Percentiles rank a stretch among this genome's conserved stretches.
phyloP scores from a whole-genome alignment of 352 stramenopile genomes.

The Pythium folliculosum region DNA sequence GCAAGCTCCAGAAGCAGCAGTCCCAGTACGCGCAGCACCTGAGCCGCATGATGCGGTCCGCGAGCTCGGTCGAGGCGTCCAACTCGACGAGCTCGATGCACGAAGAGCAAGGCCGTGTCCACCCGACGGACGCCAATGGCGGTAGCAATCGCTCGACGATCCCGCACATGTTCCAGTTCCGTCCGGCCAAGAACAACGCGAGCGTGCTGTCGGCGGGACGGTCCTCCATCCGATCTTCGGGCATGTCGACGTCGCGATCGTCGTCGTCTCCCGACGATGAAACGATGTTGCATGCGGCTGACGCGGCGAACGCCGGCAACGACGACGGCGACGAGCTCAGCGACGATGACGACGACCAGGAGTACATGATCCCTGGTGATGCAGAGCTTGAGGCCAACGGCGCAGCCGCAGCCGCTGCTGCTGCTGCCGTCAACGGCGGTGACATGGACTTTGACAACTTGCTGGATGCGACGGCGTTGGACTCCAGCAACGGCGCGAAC shows the following conservation, averaged over 20 bases:
- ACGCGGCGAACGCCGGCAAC: conserved; percentile 15
- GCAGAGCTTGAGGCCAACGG: conserved; percentile 25
- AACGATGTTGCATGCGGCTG: conserved; percentile 11
- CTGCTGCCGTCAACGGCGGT: conserved; percentile 13
- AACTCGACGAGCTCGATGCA: conserved; percentile 30
- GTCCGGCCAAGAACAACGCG: conserved; percentile 32
- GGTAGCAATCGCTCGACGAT: conserved; percentile 24
- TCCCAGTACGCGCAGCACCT: conserved; percentile 19
- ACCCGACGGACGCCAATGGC: conserved; percentile 21
- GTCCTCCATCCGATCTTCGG: conserved; percentile 39
- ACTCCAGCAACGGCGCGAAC: conserved; percentile 21
- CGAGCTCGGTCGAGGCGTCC: conserved; percentile 33
- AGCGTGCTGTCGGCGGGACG: conserved; percentile 9
- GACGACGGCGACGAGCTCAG: conserved; percentile 27
- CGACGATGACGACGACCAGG: conserved; percentile 27
- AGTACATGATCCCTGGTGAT: conserved; percentile 27
- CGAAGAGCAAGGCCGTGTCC: conserved; percentile 37
- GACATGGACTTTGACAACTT: conserved; percentile 33
- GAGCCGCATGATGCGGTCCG: conserved; percentile 28
- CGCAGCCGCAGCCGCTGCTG: not conserved
- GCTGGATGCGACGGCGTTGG: conserved; percentile 24
- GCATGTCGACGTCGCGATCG: conserved; percentile 33
- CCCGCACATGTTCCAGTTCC: conserved; percentile 71
- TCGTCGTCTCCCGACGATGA: conserved; percentile 18
- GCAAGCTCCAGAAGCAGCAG: conserved; percentile 17